A percentile compares a stretch with the other conserved stretches of the same genome.
Conservation (phyloP, 2,329 filamentous ascomycete species). For the Xylaria multiplex region DNA sequence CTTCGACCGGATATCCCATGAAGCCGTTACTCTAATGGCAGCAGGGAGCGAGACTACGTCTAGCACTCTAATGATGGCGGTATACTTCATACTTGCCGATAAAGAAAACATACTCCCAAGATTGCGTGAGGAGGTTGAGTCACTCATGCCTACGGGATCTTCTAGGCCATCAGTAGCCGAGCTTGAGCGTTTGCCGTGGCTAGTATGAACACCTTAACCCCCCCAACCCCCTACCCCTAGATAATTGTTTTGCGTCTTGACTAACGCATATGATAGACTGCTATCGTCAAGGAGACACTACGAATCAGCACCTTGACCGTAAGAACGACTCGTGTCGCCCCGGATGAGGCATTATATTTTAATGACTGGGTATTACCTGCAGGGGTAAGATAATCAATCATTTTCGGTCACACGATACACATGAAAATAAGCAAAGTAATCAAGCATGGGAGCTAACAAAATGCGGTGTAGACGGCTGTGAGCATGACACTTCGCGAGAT, state of each 20-base stretch:
- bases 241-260: background rate
- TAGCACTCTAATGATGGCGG: slow-evolving; percentile 21
- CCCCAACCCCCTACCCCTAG: too few relatives aligned
- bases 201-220: slow-evolving; percentile 20
- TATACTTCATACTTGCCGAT: slow-evolving; percentile 32
- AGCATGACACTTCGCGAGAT: slow-evolving; percentile 38
- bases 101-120: slow-evolving; percentile 26
- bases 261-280: slow-evolving; percentile 16
- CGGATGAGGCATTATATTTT: slow-evolving; percentile 30
- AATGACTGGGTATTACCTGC: slow-evolving; percentile 36
- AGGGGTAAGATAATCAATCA: slow-evolving; percentile 28
- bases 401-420: background rate
- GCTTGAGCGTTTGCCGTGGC: slow-evolving; percentile 34
- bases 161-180: slow-evolving; percentile 34
- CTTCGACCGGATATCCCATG: slow-evolving; percentile 36
- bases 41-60: slow-evolving; percentile 35
- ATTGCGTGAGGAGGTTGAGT: slow-evolving; percentile 30
- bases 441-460: background rate
- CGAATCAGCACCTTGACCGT: slow-evolving; percentile 30
- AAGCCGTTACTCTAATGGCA: slow-evolving; percentile 35
- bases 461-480: slow-evolving; percentile 29
- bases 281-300: slow-evolving; percentile 36
- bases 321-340: slow-evolving; percentile 34
- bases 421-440: background rate
- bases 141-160: slow-evolving; percentile 3